These are phyloP conservation scores for Leptographium procerum DNA, from an alignment of 2,329 filamentous ascomycete species.

Conservation along the genomic window DNA sequence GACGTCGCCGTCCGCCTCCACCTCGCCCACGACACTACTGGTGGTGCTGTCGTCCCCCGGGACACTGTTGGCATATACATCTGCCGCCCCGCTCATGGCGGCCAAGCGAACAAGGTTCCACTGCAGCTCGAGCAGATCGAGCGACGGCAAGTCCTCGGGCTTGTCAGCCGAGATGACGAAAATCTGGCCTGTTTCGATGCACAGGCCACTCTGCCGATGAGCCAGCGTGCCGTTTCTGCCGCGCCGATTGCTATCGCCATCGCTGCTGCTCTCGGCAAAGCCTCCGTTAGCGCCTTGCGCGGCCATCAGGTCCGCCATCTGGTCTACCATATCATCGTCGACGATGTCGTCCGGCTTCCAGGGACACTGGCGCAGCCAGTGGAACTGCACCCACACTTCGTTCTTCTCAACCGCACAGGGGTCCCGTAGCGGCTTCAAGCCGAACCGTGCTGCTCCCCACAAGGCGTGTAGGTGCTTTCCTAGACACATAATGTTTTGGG, in stretches of 20 bases:
- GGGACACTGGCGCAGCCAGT: not conserved
- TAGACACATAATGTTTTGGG: slow-evolving; percentile 1
- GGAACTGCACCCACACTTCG: slow-evolving; percentile 2
- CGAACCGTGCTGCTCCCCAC: not conserved
- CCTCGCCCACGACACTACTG: not conserved
- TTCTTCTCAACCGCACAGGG: not conserved
- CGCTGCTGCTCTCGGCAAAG: not conserved
- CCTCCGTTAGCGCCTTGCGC: not conserved
- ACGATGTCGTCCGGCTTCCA: not conserved
- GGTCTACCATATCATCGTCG: not conserved
- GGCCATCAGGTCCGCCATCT: slow-evolving; percentile 5
- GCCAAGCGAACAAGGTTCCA: not conserved
- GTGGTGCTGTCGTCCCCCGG: not conserved
- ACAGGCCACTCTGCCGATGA: not conserved
- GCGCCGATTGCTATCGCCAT: not conserved
- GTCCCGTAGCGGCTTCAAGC: slow-evolving; percentile 1
- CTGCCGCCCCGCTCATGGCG: not conserved
- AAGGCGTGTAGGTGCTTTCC: not conserved
- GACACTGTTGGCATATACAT: not conserved
- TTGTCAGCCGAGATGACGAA: slow-evolving; percentile 2
- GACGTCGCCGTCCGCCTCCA: not conserved
- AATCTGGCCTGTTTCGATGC: slow-evolving; percentile 1
- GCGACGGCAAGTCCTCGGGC: not conserved
- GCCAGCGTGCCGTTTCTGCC: not conserved
- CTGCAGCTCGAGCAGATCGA: slow-evolving; percentile 2